A percentile compares a stretch with the other conserved stretches of the same genome.
phyloP scores from a whole-genome alignment of 169 alveolate genomes.

The Eimeria necatrix region DNA sequence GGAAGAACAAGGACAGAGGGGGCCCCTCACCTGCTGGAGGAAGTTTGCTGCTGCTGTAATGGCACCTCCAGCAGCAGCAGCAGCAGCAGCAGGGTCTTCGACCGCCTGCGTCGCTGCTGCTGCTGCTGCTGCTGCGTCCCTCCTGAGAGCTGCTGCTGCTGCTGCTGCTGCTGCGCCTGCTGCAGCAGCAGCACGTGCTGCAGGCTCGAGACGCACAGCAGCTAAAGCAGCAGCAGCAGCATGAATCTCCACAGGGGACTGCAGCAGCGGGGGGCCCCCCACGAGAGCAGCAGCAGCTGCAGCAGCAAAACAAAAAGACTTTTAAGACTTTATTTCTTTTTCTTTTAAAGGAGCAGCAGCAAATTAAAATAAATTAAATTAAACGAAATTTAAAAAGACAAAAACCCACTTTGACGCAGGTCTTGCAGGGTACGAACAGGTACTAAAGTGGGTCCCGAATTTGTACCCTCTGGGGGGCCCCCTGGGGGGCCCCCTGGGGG shows the following conservation, averaged over 20 bases:
- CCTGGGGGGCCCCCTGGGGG: no score
- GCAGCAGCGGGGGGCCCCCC: not conserved
- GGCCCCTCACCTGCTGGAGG: not conserved
- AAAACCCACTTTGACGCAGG: not conserved
- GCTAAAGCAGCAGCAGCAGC: conserved; percentile 24
- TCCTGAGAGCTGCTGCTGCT: not conserved
- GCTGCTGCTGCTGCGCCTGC: not conserved
- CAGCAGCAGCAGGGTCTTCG: not conserved
- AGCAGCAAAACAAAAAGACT: not conserved
- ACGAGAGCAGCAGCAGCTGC: not conserved
- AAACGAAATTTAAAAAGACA: no score
- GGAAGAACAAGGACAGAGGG: not conserved
- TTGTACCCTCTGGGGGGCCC: no score
- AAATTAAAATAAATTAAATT: no score
- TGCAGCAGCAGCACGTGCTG: not conserved
- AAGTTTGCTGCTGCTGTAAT: conserved; percentile 36
- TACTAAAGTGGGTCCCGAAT: not conserved
- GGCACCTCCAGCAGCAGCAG: not conserved
- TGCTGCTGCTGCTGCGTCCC: no score
- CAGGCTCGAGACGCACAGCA: not conserved
- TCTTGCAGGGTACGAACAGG: not conserved
- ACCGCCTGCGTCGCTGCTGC: not conserved
- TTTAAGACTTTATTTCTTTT: no score
- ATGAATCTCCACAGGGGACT: not conserved
- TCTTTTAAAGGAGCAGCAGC: not conserved